phyloP scores from a whole-genome alignment of 305 asterid species.

The Striga hermonthica region DNA sequence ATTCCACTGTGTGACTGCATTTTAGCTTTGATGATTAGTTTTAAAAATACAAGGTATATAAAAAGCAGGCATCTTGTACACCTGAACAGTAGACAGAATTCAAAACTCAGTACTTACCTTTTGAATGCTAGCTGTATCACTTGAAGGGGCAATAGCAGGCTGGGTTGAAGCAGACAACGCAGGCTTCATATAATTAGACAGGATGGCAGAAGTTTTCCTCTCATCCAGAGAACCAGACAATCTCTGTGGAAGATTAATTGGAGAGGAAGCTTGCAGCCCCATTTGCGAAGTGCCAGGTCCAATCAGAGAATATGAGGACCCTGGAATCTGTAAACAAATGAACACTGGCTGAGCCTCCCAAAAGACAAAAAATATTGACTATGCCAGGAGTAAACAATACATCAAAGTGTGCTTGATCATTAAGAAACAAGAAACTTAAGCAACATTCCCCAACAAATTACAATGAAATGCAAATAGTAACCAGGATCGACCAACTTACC shows the following conservation, averaged over 20 bases:
- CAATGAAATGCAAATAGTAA: background rate
- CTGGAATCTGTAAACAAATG: constrained; percentile 42
- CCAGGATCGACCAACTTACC: background rate
- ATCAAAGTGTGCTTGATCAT: constrained; percentile 6
- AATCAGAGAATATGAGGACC: constrained; percentile 46
- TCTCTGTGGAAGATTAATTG: constrained; percentile 60
- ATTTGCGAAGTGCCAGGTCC: constrained; percentile 58
- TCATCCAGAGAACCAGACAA: constrained; percentile 60
- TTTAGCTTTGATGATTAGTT: constrained; percentile 30
- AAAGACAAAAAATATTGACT: too few relatives aligned
- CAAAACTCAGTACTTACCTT: constrained; percentile 56
- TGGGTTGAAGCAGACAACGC: constrained; percentile 53
- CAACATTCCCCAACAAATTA: background rate
- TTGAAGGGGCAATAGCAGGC: constrained; percentile 42
- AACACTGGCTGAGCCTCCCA: constrained; percentile 9
- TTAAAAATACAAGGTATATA: constrained; percentile 20
- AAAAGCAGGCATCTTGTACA: constrained; percentile 15
- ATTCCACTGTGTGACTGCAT: constrained; percentile 63
- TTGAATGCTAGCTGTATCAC: constrained; percentile 54
- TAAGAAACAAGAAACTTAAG: constrained; percentile 2
- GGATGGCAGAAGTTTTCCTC: constrained; percentile 50
- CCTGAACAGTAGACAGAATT: constrained; percentile 13
- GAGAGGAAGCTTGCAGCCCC: constrained; percentile 53
- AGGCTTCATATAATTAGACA: constrained; percentile 61
- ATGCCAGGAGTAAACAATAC: background rate